Conservation (phyloP, 305 asterid genomes). For the Ajuga reptans region DNA sequence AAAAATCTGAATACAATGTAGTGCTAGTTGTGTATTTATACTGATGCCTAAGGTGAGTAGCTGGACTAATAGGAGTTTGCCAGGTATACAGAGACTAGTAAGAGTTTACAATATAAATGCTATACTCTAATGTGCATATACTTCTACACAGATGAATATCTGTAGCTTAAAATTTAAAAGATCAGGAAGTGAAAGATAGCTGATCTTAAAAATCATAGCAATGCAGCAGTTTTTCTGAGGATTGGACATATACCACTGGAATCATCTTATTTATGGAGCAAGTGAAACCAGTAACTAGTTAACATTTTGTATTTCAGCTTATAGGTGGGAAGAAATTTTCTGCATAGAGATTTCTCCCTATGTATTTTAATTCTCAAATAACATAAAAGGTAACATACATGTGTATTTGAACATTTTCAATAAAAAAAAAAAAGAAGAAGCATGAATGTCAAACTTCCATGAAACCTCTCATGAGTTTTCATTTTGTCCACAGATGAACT, state of each 20-base stretch:
- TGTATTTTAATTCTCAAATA: not conserved
- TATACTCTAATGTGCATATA: too few relatives aligned
- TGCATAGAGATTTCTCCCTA: not conserved
- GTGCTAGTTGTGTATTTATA: too few relatives aligned
- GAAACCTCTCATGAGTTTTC: not conserved
- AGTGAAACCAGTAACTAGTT: not conserved
- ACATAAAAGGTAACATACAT: not conserved
- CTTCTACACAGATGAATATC: not conserved
- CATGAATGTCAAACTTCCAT: not conserved
- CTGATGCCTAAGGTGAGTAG: too few relatives aligned
- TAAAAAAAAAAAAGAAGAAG: not conserved
- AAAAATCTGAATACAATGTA: too few relatives aligned
- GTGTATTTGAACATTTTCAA: not conserved
- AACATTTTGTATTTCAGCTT: not conserved
- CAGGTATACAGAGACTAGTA: too few relatives aligned
- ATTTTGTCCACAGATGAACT: not conserved
- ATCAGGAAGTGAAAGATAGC: not conserved
- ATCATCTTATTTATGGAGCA: not conserved
- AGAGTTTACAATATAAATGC: too few relatives aligned
- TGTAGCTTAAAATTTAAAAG: conserved; percentile 5
- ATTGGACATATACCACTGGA: not conserved
- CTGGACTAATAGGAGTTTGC: too few relatives aligned
- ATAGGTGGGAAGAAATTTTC: not conserved
- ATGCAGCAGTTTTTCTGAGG: not conserved
- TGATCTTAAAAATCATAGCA: not conserved